Evolutionary conservation across 345 rosid species (phyloP).

Genomic region (Ceriops decandra): DNA sequence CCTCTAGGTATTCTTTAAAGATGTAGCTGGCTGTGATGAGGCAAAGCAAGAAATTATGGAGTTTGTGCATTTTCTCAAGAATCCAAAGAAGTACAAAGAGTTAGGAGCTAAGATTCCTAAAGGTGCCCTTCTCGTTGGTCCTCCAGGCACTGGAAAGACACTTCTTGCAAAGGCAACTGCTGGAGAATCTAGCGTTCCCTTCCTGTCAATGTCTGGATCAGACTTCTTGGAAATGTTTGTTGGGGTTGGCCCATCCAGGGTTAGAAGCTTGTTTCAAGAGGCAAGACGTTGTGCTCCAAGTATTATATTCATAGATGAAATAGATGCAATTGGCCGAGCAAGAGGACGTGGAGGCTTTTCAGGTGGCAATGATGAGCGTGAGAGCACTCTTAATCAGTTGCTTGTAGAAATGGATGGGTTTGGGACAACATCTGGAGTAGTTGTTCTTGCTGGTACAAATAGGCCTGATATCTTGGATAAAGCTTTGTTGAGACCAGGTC

Average conservation of each 20-base stretch:
- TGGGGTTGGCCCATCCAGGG: conserved; percentile 98
- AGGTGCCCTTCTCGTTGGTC: conserved; percentile 94
- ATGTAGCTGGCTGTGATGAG: conserved; percentile 98
- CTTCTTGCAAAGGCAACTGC: conserved; percentile 98
- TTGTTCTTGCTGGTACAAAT: conserved; percentile 95
- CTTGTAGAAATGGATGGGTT: conserved; percentile 98
- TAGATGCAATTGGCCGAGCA: conserved; percentile 93
- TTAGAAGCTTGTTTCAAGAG: conserved; percentile 90
- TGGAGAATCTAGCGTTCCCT: conserved; percentile 91
- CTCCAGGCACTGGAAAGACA: conserved; percentile 97
- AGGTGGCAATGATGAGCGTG: conserved; percentile 92
- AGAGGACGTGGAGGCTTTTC: conserved; percentile 91
- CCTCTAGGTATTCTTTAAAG: conserved; percentile 71
- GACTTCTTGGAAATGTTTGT: conserved; percentile 99
- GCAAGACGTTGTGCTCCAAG: conserved; percentile 92
- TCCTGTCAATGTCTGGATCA: conserved; percentile 88
- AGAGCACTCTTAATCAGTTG: conserved; percentile 87
- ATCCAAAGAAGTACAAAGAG: conserved; percentile 89
- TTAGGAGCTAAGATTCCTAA: conserved; percentile 94
- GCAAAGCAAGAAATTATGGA: conserved; percentile 98
- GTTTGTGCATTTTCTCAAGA: conserved; percentile 91
- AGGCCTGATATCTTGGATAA: conserved; percentile 96
- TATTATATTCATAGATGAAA: conserved; percentile 91
- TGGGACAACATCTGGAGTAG: conserved; percentile 91
- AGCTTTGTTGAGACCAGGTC: conserved; percentile 83